These are phyloP conservation scores for Plectranthus barbatus DNA, from an alignment of 257 asterid species.

Conservation along the genomic window DNA sequence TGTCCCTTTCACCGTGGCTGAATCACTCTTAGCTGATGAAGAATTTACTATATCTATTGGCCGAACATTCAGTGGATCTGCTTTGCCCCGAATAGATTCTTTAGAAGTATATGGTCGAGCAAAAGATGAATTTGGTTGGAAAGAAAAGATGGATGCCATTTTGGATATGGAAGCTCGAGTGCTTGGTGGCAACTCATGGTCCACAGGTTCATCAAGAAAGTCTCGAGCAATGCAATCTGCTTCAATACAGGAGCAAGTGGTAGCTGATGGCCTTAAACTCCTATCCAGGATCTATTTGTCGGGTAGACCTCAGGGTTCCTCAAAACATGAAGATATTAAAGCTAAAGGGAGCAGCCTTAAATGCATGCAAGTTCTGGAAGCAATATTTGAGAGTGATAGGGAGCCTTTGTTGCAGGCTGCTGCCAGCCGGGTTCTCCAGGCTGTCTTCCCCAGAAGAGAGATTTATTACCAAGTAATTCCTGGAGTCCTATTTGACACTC, in stretches of 20 bases:
- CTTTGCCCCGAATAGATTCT: slow-evolving; percentile 80
- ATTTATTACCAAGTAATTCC: slow-evolving; percentile 76
- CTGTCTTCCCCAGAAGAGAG: slow-evolving; percentile 78
- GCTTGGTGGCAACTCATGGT: slow-evolving; percentile 66
- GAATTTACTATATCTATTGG: slow-evolving; percentile 76
- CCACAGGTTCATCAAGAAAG: slow-evolving; percentile 63
- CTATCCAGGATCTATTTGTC: slow-evolving; percentile 61
- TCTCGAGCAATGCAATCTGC: slow-evolving; percentile 58
- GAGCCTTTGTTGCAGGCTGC: slow-evolving; percentile 84
- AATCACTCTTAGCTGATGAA: slow-evolving; percentile 96
- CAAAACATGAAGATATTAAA: slow-evolving; percentile 54
- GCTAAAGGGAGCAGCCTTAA: slow-evolving; percentile 50
- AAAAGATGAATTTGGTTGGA: slow-evolving; percentile 99
- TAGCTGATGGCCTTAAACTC: slow-evolving; percentile 92
- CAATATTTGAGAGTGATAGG: slow-evolving; percentile 82
- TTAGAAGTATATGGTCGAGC: slow-evolving; percentile 96
- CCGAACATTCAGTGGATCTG: slow-evolving; percentile 78
- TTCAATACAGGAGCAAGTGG: slow-evolving; percentile 82
- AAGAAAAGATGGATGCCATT: slow-evolving; percentile 95
- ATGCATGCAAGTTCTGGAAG: slow-evolving; percentile 71
- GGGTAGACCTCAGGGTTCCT: slow-evolving; percentile 50
- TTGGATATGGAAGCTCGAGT: slow-evolving; percentile 88
- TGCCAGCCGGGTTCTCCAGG: slow-evolving; percentile 81
- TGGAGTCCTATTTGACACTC: slow-evolving; percentile 1
- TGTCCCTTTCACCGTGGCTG: slow-evolving; percentile 93